A percentile compares a stretch with the other conserved stretches of the same genome.
phyloP scores from a whole-genome alignment of 495 filamentous ascomycete species.

The Friedmanniomyces endolithicus region DNA sequence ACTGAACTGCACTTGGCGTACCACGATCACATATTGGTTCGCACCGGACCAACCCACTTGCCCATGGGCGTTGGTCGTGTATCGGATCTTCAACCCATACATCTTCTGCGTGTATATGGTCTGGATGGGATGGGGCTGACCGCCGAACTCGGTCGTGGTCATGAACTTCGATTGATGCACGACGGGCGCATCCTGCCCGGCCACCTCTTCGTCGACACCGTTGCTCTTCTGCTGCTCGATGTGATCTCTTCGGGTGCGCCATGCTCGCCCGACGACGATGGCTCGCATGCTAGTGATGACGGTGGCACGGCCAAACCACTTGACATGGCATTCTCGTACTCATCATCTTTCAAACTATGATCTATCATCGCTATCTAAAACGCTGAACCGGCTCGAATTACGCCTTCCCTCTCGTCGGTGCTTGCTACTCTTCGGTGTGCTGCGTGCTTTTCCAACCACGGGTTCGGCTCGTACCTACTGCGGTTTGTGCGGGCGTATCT shows the following conservation, averaged over 20 bases:
- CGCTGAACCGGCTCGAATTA: not conserved
- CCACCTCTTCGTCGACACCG: not conserved
- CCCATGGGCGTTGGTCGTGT: not conserved
- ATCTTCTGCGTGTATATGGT: not conserved
- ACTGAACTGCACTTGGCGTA: not conserved
- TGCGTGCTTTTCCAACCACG: too few species aligned
- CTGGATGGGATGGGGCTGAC: not conserved
- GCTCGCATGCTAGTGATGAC: not conserved
- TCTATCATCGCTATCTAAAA: not conserved
- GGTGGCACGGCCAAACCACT: not conserved
- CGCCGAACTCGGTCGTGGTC: not conserved
- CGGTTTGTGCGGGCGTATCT: too few species aligned
- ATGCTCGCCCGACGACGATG: not conserved
- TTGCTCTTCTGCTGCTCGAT: too few species aligned
- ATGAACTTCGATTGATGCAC: not conserved
- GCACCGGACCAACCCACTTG: not conserved
- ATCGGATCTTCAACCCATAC: slow-evolving; percentile 1
- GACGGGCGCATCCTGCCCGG: not conserved
- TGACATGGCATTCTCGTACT: not conserved
- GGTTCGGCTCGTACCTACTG: too few species aligned
- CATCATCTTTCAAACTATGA: not conserved
- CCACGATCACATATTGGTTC: not conserved
- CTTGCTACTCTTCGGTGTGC: too few species aligned
- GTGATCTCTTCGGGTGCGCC: not conserved
- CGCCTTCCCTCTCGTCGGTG: too few species aligned